These are phyloP conservation scores for Nitzschia sp. DNA, from an alignment of 108 stramenopile genomes.

Conservation along the genomic window DNA sequence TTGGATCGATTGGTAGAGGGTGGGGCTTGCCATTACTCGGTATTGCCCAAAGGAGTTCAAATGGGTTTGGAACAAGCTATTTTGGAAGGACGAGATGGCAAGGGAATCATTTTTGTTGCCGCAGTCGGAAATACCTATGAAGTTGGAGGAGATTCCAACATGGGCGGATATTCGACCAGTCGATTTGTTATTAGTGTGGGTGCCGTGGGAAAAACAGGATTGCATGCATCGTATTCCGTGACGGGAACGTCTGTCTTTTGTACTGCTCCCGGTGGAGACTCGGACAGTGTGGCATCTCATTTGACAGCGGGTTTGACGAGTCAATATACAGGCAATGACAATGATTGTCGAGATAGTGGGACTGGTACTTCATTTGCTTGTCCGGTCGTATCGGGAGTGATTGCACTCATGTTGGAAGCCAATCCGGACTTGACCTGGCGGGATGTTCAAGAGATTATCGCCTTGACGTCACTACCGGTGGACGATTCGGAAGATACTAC, in stretches of 20 bases:
- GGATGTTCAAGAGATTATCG: conserved; percentile 47
- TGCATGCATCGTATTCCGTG: conserved; percentile 41
- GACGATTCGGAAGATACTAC: conserved; percentile 5
- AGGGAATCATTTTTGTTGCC: conserved; percentile 47
- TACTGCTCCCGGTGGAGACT: conserved; percentile 41
- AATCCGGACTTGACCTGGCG: conserved; percentile 51
- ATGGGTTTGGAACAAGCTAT: conserved; percentile 4
- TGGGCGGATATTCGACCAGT: conserved; percentile 20
- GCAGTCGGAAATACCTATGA: conserved; percentile 39
- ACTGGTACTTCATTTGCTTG: conserved; percentile 44
- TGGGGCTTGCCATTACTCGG: conserved; percentile 24
- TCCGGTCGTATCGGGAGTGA: conserved; percentile 45
- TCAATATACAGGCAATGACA: background rate
- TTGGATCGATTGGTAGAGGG: conserved; percentile 21
- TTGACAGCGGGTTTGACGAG: conserved; percentile 15
- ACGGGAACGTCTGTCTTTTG: conserved; percentile 42
- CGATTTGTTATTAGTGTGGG: conserved; percentile 45
- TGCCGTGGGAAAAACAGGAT: conserved; percentile 29
- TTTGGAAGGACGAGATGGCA: conserved; percentile 41
- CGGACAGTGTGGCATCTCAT: conserved; percentile 11
- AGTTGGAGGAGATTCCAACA: conserved; percentile 35
- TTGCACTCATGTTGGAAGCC: conserved; percentile 48
- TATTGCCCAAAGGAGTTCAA: background rate
- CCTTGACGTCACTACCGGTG: conserved; percentile 16
- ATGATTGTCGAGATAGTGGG: conserved; percentile 20